Base-by-base conservation (phyloP, 2,329 filamentous ascomycete genomes). In the Rhexocercosporidium sp. region DNA sequence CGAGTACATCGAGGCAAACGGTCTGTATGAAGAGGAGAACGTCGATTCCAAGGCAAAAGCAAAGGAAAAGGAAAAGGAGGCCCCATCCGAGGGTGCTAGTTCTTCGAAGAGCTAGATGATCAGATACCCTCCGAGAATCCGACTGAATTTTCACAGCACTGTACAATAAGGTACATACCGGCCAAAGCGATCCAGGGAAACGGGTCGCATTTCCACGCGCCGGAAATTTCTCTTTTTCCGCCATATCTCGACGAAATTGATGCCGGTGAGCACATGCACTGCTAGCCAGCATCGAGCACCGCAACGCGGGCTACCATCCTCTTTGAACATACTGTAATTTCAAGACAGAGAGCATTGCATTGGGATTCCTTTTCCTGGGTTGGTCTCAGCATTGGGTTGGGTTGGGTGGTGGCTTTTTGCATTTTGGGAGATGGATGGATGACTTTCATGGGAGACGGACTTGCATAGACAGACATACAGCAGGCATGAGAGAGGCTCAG, bases 1-100 rank as follows among this genome's bases (percentile, higher is more conserved):
- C 64, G 82, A 89, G 66, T 93, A 93, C 75, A 92, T 93, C 68
- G 85, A 90, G 66, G 82, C 91, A 69, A 84, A 92, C 69, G 82
- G 84, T 44, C 79, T 93, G 3, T 93, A 92, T 74, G 81, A 84
- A 66, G 88, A 90, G 16, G 75, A 76, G 29, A 70, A 68, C 11
- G 65, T 70, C 25, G 62, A 67, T 18, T 71, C 73, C 20, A 75
- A 75, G 65, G 69, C 68, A 12, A 76, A 75, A 62, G 57, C 65
- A 3, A 74, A 74, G 47, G 59, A 61, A 39, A 66, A 72, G 22
- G 62, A 47, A 47, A 66, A 72, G 22, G 62, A 47, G 22, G 5
- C 20, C n/a, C 9, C 49, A 46, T 67, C 71, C 22, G 69, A 67
- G 16, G 31, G n/a, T 37, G 65, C 70, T n/a, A 66, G 69, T 29